Base-by-base conservation (phyloP, 495 filamentous ascomycete species). In the Aspergillus homomorphus region DNA sequence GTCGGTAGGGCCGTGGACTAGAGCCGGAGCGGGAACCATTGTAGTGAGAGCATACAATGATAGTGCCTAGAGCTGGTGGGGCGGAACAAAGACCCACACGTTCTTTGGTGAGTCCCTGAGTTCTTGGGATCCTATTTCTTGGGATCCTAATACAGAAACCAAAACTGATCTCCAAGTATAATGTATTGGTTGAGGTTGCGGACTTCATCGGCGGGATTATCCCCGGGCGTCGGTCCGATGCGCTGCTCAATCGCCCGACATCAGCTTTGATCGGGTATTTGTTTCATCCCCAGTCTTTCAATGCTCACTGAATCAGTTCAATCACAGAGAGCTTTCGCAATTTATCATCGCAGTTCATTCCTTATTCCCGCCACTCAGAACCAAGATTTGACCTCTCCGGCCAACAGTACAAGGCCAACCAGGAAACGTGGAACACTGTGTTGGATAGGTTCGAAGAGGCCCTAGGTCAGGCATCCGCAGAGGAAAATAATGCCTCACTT, bases 401-500 rank as follows among this genome's bases (percentile, higher is more conserved):
- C 3, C 41, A 57, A 16, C 57, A 45, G 16, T 67, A 56, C 43
- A 59, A 53, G 46, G 50, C 57, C 19, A 67, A 67, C 52, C 59
- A 59, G 41, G 48, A 57, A 12, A 54, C 41, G 42, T 68, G 66
- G 66, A 24, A 21, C 0, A 58, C 60, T 14, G 61, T 68, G 1
- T 10, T 68, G 23, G 51, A 63, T 8, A 57, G 51, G 45, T 66
- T 66, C 3, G 66, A 68, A 38, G 43, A 65, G n/a, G 45, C 56
- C 0, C 41, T 68, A 19, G 57, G 51, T 23, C 30, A 66, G 19
- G 66, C 66, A 0, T 52, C 62, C 4, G 55, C 45, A 0, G 66
- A 68, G 24, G 63, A 63, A 2, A 66, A 61, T 42, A 59, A 66
- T 3, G 43, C 42, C 15, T 66, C 66, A 21, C 22, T 68, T 20